These are phyloP conservation scores for Aspergillus bridgeri DNA, from an alignment of 495 filamentous ascomycete species.

Conservation along the genomic window DNA sequence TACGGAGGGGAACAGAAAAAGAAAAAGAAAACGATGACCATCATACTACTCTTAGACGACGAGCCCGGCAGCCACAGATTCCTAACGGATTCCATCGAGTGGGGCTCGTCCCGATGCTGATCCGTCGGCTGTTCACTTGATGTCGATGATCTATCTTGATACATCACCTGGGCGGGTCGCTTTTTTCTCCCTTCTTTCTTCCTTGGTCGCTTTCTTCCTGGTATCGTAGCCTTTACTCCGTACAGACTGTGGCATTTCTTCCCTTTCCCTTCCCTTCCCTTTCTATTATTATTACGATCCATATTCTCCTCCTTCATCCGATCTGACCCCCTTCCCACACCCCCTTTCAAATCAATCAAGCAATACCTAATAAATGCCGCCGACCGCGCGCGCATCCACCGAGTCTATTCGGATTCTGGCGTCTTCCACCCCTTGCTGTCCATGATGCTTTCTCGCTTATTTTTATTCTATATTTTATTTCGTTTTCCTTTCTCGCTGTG, in stretches of 20 bases:
- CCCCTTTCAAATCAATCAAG: not conserved
- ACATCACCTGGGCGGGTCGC: slow-evolving; percentile 26
- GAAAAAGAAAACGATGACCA: slow-evolving; percentile 5
- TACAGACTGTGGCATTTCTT: not conserved
- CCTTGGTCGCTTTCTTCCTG: not conserved
- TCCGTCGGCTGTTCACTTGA: slow-evolving; percentile 24
- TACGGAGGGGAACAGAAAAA: slow-evolving; percentile 1
- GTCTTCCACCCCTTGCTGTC: not conserved
- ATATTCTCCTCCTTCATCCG: no score
- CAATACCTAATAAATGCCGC: not conserved
- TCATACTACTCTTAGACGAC: no score
- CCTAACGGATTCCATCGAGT: slow-evolving; percentile 22
- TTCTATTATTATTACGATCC: no score
- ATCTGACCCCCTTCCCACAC: no score
- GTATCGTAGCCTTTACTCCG: no score
- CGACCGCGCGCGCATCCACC: not conserved
- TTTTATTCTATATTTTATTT: not conserved
- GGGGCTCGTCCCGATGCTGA: slow-evolving; percentile 25
- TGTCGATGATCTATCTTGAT: slow-evolving; percentile 26
- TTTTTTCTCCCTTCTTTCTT: slow-evolving; percentile 4
- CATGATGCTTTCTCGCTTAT: not conserved
- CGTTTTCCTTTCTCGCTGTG: not conserved
- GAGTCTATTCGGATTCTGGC: not conserved
- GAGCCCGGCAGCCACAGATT: slow-evolving; percentile 14
- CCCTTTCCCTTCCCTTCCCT: no score